Evolutionary conservation across 176 grass and related monocot species (phyloP), one percentile per base, ranked within the genome.

Genomic region (Musa troglodytarum): DNA sequence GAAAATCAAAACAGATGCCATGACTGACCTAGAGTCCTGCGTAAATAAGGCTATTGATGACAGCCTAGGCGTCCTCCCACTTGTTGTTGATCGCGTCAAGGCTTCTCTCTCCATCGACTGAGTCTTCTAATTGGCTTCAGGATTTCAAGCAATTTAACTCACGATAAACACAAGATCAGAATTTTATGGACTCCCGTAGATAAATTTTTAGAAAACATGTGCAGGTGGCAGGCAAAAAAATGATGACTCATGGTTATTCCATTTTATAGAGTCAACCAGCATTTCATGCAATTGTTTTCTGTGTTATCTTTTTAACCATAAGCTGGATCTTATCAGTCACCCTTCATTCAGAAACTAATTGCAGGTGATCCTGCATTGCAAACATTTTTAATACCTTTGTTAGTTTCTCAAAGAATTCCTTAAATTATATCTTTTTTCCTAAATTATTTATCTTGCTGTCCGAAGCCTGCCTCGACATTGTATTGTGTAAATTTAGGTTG

Each of bases 21-120:
- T 77, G 25, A 80, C 82, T 65, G 94, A 91, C n/a, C 72, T 97
- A 28, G 94, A 97, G 76, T 84, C 88, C 2, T 97, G 94, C 1
- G 84, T 97, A 23, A 91, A 82, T 78, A 85, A 87, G 62, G 83
- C 90, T 49, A 88, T 97, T 52, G 84, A 91, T 58, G 94, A 93
- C 72, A 89, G 78, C 78, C 86, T 92, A 69, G 88, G 69, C 66
- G 72, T 83, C 10, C 86, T 97, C 16, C 90, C 94, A 14, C 88
- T 88, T 79, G 52, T 97, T 55, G 86, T 89, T 53, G 77, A 86
- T 72, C 85, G 79, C 53, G 81, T 97, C 79, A 93, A 91, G 68
- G 80, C 90, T 34, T 71, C 86, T 69, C 78, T 97, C 58, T 66
- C 65, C 2, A 97, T 97, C 14, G 76, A 80, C 55, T 96, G 88